Evolutionary conservation across 371 early-diverging fungal species (phyloP).

Genomic region (Mucor saturninus): DNA sequence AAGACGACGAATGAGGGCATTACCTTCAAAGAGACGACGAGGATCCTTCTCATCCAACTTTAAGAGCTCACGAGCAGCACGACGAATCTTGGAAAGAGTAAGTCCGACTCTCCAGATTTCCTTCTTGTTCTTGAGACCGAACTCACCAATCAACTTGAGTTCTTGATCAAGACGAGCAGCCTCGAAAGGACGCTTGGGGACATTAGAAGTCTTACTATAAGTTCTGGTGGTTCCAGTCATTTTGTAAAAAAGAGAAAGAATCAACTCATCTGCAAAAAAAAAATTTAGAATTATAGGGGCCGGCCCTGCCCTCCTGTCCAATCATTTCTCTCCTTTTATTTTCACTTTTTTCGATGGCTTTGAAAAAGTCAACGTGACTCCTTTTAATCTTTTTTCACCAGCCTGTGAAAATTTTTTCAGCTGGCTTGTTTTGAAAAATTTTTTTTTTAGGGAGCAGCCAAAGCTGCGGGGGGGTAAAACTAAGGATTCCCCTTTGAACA

Average conservation of each 20-base stretch:
- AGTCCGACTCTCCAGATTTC: slow-evolving; percentile 99
- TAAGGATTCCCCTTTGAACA: slow-evolving; percentile 12
- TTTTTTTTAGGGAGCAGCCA: slow-evolving; percentile 8
- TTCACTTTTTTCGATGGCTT: slow-evolving; percentile 15
- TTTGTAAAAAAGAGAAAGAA: slow-evolving; percentile 31
- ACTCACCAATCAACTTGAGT: slow-evolving; percentile 98
- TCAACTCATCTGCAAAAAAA: background rate
- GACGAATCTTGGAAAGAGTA: slow-evolving; percentile 98
- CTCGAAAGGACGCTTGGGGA: slow-evolving; percentile 99
- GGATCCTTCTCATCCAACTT: slow-evolving; percentile 98
- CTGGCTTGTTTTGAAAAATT: slow-evolving; percentile 7
- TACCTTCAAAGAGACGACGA: slow-evolving; percentile 98
- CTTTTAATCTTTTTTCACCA: background rate
- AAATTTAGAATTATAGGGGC: slow-evolving; percentile 1
- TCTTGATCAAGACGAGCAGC: slow-evolving; percentile 99
- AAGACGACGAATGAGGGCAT: slow-evolving; percentile 98
- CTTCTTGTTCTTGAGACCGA: slow-evolving; percentile 99
- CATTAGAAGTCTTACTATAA: slow-evolving; percentile 96
- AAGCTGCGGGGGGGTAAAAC: slow-evolving; percentile 6
- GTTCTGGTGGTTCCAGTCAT: slow-evolving; percentile 58
- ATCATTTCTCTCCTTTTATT: background rate
- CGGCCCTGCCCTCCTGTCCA: no score
- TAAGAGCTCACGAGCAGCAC: slow-evolving; percentile 99
- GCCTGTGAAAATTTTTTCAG: slow-evolving; percentile 6
- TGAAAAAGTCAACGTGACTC: slow-evolving; percentile 6